Evolutionary conservation across 2,329 filamentous ascomycete genomes (phyloP).

Genomic region (Periconia sp.): DNA sequence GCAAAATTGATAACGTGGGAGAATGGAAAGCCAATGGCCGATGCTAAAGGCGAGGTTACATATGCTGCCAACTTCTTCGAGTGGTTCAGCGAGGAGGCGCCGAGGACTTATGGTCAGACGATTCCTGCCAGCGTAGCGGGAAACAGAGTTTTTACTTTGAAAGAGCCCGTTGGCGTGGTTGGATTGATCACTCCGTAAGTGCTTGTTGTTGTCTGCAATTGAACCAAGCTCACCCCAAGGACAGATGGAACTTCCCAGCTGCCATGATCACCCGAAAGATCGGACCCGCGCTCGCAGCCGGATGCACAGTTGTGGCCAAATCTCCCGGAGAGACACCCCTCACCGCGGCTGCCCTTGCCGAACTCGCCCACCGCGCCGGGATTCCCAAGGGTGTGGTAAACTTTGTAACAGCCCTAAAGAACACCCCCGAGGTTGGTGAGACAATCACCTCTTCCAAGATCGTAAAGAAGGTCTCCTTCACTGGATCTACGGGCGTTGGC

Average conservation of each 20-base stretch:
- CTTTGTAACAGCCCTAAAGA: constrained; percentile 75
- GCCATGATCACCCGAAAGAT: constrained; percentile 56
- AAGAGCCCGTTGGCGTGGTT: constrained; percentile 82
- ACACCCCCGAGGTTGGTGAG: constrained; percentile 78
- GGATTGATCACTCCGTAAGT: constrained; percentile 74
- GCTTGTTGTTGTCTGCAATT: background rate
- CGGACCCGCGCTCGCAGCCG: constrained; percentile 77
- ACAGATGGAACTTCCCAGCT: constrained; percentile 73
- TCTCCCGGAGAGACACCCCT: constrained; percentile 91
- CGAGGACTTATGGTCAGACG: constrained; percentile 61
- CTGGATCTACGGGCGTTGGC: constrained; percentile 69
- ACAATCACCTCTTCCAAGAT: constrained; percentile 73
- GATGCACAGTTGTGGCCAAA: constrained; percentile 92
- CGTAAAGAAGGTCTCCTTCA: constrained; percentile 91
- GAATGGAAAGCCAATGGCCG: constrained; percentile 79
- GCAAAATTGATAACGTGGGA: constrained; percentile 85
- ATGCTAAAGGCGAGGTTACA: constrained; percentile 44
- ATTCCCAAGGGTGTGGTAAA: constrained; percentile 91
- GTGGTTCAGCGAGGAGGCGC: constrained; percentile 46
- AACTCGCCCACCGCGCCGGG: constrained; percentile 82
- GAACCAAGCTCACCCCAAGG: constrained; percentile 5
- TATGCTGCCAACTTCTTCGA: constrained; percentile 46
- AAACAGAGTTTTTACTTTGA: constrained; percentile 76
- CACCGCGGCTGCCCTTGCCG: constrained; percentile 82
- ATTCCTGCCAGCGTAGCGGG: constrained; percentile 70